These are phyloP conservation scores for Sphaerobolus stellatus DNA, from an alignment of 1,284 basidiomycete genomes.

Conservation along the genomic window DNA sequence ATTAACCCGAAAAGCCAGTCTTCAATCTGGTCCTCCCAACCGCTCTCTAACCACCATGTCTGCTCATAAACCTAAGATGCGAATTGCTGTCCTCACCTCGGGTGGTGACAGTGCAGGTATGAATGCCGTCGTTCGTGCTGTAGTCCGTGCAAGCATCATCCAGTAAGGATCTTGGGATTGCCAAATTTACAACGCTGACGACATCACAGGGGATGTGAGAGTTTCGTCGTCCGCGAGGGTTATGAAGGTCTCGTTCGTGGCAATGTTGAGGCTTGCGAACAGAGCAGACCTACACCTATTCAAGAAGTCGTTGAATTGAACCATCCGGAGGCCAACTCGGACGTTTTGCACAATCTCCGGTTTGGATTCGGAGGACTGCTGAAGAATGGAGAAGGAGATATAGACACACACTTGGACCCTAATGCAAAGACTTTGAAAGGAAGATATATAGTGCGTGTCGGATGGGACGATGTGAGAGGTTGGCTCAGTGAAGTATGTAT, in stretches of 20 bases:
- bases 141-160: constrained; percentile 87
- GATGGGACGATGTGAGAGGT: constrained; percentile 97
- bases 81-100: constrained; percentile 90
- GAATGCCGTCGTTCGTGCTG: constrained; percentile 92
- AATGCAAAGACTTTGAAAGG: constrained; percentile 78
- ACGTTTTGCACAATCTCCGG: constrained; percentile 67
- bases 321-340: constrained; percentile 32
- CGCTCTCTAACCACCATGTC: constrained; percentile 3
- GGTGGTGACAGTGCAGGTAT: constrained; percentile 98
- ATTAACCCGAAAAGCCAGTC: too few species aligned
- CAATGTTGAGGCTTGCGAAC: constrained; percentile 44
- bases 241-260: constrained; percentile 92
- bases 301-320: not conserved
- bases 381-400: constrained; percentile 88
- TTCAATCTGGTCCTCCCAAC: too few species aligned
- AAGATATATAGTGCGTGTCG: constrained; percentile 92
- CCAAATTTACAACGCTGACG: too few species aligned
- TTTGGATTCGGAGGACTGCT: constrained; percentile 92
- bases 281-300: constrained; percentile 4
- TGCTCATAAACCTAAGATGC: constrained; percentile 45
- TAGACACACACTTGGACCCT: constrained; percentile 36
- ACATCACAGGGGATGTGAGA: constrained; percentile 84
- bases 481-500: constrained; percentile 83
- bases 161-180: constrained; percentile 53
- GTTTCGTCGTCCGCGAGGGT: constrained; percentile 93